Base-by-base conservation (phyloP, 345 rosid genomes). In the Linum trigynum region DNA sequence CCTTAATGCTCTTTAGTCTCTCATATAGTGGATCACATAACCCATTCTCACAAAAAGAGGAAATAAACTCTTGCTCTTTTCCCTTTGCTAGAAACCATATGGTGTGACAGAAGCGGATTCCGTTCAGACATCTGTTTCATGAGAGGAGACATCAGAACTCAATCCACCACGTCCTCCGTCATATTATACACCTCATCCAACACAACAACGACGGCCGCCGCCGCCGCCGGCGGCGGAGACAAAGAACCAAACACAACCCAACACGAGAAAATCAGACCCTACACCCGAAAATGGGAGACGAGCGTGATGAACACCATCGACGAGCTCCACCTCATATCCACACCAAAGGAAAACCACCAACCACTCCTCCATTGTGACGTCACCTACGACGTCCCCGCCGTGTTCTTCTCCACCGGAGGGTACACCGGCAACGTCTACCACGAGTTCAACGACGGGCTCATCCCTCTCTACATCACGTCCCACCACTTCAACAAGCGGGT, bases 381-480 rank as follows among this genome's bases (percentile, higher is more conserved):
- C 65, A 74, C 43, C 0, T 76, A 76, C 59, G 45, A 77, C 39
- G 67, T 62, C 39, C 70, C 83, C 0, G 80, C 71, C 2, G 64
- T 81, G 39, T 62, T 83, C 16, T 81, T 81, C 76, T 83, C 82
- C 23, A 41, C 74, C 0, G 80, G 66, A 3, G 80, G 81, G 17
- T 80, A 71, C 61, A 17, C 73, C 0, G 79, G 79, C 17, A 83
- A 81, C 64, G 17, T 57, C 5, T 83, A 71, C 69, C 88, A 81
- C 42, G 80, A 77, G 60, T 63, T 77, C 59, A 74, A 74, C 55
- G 85, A 84, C 53, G 59, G 81, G 42, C 65, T 81, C 23, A 67
- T 83, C 51, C 83, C 88, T 14, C 59, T 77, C n/a, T 81, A 77
- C 79, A 65, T 80, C 66, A 81, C 88, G 1, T 56, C 65, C 37